These are phyloP conservation scores for Acacia crassicarpa DNA, from an alignment of 306 rosid species.

Conservation along the genomic window DNA sequence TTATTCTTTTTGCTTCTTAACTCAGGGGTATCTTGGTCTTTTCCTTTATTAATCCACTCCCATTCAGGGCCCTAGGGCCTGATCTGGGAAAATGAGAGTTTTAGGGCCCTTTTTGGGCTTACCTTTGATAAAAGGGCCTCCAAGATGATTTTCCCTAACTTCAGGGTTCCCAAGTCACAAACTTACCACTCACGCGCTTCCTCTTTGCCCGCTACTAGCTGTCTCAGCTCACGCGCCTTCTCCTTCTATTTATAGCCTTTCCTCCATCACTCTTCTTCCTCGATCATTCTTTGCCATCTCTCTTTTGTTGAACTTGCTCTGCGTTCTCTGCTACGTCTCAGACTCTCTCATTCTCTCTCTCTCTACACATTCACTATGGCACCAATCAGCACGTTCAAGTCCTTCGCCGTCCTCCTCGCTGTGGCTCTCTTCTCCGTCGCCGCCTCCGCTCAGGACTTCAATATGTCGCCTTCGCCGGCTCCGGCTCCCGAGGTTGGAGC, in stretches of 20 bases:
- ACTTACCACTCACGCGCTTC: neutral
- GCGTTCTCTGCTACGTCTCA: neutral
- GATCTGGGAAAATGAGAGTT: too few relatives aligned
- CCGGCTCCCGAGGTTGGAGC: constrained; percentile 36
- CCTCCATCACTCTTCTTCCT: neutral
- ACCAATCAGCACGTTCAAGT: constrained; percentile 20
- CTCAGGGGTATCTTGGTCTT: too few relatives aligned
- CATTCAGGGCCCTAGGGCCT: too few relatives aligned
- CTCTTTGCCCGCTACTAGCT: neutral
- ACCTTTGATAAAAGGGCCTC: too few relatives aligned
- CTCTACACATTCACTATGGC: constrained; percentile 33
- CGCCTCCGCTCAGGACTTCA: constrained; percentile 36
- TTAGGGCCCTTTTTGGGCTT: too few relatives aligned
- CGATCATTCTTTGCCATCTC: neutral
- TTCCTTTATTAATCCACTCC: too few relatives aligned
- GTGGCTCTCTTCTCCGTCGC: constrained; percentile 16
- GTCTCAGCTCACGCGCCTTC: neutral
- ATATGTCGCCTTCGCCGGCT: neutral
- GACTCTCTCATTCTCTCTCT: neutral
- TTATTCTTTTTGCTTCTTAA: too few relatives aligned
- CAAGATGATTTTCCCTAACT: too few relatives aligned
- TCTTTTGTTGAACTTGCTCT: neutral
- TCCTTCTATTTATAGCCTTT: neutral
- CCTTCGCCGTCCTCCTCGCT: neutral
- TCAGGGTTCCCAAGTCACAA: neutral